Evolutionary conservation across 1,284 basidiomycete species (phyloP), one percentile per base, ranked within the genome.

Genomic region (Cutaneotrichosporon sp.): DNA sequence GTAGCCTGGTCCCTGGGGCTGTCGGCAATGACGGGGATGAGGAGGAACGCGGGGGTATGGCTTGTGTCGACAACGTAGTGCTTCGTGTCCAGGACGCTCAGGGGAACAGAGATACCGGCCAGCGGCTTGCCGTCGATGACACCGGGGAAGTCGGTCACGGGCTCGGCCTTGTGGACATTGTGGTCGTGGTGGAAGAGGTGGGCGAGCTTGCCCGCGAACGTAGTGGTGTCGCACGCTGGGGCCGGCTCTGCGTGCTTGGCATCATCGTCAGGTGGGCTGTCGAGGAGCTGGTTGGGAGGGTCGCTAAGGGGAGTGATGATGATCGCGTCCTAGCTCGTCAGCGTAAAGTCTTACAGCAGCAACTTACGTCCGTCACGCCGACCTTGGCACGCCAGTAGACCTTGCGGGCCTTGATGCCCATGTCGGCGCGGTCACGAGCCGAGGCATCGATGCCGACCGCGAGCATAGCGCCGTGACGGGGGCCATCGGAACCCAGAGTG

Each of bases 111-210:
- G 31, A 57, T 46, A 16, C 22, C 44, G 9, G 39, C 52, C 14
- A 54, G 52, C 4, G 45, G 45, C 39, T 49, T 26, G 39, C 46
- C 52, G 26, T 54, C 47, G n/a, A 54, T 32, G 3, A 32, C n/a
- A 19, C 39, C 46, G 4, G 52, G 52, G 35, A 45, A 51, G 11
- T 38, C 34, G 42, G 42, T 51, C 24, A 51, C 20, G 4, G 49
- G 49, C 26, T n/a, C 12, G 3, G 44, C 42, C 5, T 17, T 14
- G 17, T 34, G 33, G 1, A 34, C 20, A 11, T 20, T 9, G 17
- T 20, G 25, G 34, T 45, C 33, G 42, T 39, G 42, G 34, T 39
- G 49, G 19, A 51, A 19, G 19, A 45, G 42, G 25, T 45, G 49
- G 3, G 49, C 42, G 19, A 51, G 27, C 16, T 32, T 37, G 19